A percentile compares a stretch with the other conserved stretches of the same genome.
Evolutionary conservation across 2,329 filamentous ascomycete genomes (phyloP).

Genomic region (Allantophomopsis lycopodina): DNA sequence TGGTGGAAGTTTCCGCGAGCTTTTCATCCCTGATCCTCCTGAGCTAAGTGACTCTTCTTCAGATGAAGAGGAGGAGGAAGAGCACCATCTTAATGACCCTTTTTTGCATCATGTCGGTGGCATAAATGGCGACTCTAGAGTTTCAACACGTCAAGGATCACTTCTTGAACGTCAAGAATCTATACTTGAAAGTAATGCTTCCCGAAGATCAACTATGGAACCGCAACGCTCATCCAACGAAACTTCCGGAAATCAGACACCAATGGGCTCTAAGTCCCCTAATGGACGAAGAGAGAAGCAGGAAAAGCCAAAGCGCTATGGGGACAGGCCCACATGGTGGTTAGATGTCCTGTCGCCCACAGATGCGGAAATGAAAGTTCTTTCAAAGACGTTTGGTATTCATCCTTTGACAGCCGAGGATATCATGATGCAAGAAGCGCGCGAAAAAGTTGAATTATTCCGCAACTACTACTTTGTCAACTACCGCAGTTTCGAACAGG

Average conservation of each 20-base stretch:
- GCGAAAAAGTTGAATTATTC: conserved; percentile 96
- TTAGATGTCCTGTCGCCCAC: conserved; percentile 84
- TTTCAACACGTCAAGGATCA: conserved; percentile 26
- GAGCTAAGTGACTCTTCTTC: conserved; percentile 55
- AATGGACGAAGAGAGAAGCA: conserved; percentile 2
- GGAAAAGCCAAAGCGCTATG: conserved; percentile 41
- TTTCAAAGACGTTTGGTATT: conserved; percentile 87
- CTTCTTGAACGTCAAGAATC: conserved; percentile 9
- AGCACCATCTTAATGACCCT: conserved; percentile 12
- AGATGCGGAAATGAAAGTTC: conserved; percentile 87
- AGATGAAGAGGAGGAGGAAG: conserved; percentile 48
- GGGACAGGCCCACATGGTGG: conserved; percentile 91
- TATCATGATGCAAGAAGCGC: conserved; percentile 92
- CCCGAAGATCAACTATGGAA: background rate
- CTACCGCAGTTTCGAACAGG: conserved; percentile 95
- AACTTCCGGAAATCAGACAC: conserved; percentile 8
- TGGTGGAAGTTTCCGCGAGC: conserved; percentile 68
- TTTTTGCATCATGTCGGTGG: conserved; percentile 15
- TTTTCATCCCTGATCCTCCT: conserved; percentile 82
- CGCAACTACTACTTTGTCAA: conserved; percentile 98
- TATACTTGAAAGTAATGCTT: conserved; percentile 4
- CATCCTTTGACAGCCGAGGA: conserved; percentile 93
- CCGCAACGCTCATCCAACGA: background rate
- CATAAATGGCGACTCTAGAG: conserved; percentile 27
- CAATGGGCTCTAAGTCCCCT: conserved; percentile 23